Evolutionary conservation across 176 grass and related monocot species (phyloP), one percentile per base, ranked within the genome.

Genomic region (Phragmites australis): DNA sequence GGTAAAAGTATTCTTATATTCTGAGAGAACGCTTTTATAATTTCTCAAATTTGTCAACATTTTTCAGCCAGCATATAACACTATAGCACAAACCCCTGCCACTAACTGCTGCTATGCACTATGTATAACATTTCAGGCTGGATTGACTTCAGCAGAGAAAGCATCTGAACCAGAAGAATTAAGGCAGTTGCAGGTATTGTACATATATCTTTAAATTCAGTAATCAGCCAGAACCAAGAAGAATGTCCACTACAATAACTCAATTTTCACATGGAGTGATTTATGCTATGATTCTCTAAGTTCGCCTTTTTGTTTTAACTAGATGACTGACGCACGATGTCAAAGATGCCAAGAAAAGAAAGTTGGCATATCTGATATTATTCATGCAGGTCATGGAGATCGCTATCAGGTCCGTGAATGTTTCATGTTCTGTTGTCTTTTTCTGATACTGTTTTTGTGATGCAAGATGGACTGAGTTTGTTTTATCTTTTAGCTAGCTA

Each of bases 291-390:
- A 52, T 75, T 55, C 3, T 84, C 87, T 77, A 75, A 61, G 19
- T 65, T 86, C 50, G 17, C 9, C 37, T 23, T 69, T 69, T 66
- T 65, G 16, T 86, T 83, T 68, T 85, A 69, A 83, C 65, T 88
- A 99, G 96, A 99, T 95, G 96, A 99, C 92, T 25, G 96, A 93
- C 59, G 80, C 78, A 58, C 85, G 96, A 79, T 99, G 96, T 78
- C 70, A 64, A 64, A 85, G 81, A 89, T 99, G 96, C 63, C 32
- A 68, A 10, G 90, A 99, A 82, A 99, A 93, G 83, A 91, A 89
- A 76, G 92, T 99, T 45, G 88, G 84, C 22, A 89, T 99, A 74
- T 89, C 82, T 63, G 79, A 91, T 72, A 95, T 95, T 72, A 99
- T 99, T 80, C 89, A 87, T 79, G 90, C 90, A 26, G 84, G 90